Evolutionary conservation across 129 eudicot species (phyloP).

Genomic region (Chrysanthemum makinoi): DNA sequence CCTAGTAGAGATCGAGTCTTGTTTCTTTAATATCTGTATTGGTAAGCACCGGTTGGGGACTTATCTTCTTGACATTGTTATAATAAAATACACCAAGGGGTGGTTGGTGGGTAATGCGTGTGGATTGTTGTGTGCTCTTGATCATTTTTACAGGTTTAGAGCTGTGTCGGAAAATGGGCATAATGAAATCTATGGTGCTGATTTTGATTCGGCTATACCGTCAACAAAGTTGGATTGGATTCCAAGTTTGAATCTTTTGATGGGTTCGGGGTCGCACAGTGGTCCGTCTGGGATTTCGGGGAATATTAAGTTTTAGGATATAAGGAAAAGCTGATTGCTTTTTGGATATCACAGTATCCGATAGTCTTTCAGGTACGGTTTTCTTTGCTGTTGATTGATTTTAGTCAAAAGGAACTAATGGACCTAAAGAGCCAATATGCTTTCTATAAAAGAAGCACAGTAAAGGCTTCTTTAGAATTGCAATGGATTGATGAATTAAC

Average conservation of each 20-base stretch:
- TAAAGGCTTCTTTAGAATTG: constrained; percentile 56
- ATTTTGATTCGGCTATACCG: constrained; percentile 77
- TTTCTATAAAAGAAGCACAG: constrained; percentile 45
- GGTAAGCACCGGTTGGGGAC: no score
- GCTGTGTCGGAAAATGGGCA: constrained; percentile 58
- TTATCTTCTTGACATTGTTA: no score
- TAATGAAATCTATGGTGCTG: constrained; percentile 77
- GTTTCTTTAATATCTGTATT: no score
- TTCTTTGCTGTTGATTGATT: no score
- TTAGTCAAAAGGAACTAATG: no score
- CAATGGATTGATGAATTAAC: constrained; percentile 75
- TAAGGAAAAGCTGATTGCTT: constrained; percentile 76
- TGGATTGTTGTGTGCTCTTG: no score
- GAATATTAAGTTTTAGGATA: constrained; percentile 80
- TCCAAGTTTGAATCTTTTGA: constrained; percentile 64
- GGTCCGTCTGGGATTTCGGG: constrained; percentile 85
- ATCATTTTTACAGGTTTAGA: no score
- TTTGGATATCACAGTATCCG: constrained; percentile 68
- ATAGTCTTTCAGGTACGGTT: constrained; percentile 52
- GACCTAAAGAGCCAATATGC: no score
- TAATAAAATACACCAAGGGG: no score
- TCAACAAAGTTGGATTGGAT: constrained; percentile 83
- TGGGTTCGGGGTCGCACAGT: constrained; percentile 97
- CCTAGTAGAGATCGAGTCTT: no score
- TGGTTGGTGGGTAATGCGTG: no score